Evolutionary conservation across 2,329 filamentous ascomycete species (phyloP).

Genomic region (Ilyonectria robusta): DNA sequence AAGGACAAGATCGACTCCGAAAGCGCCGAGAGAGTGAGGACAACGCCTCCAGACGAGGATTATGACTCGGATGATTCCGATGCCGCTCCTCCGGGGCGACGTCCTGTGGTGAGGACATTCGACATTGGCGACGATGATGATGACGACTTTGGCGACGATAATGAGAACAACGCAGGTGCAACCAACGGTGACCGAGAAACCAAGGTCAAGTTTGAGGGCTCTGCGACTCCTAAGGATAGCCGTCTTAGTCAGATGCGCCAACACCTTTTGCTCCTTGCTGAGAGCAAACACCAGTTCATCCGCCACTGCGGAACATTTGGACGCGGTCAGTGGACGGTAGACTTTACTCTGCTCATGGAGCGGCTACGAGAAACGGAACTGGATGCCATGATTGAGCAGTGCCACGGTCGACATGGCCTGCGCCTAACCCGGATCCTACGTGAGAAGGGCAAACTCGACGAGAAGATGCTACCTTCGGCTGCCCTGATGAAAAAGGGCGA

Average conservation of each 20-base stretch:
- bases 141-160: slow-evolving; percentile 51
- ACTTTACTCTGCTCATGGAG: slow-evolving; percentile 81
- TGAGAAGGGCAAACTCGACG: slow-evolving; percentile 93
- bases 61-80: slow-evolving; percentile 55
- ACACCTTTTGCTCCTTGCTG: slow-evolving; percentile 80
- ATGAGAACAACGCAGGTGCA: slow-evolving; percentile 31
- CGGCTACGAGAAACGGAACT: slow-evolving; percentile 83
- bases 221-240: slow-evolving; percentile 56
- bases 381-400: slow-evolving; percentile 84
- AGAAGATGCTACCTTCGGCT: slow-evolving; percentile 86
- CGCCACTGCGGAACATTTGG: slow-evolving; percentile 75
- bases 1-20: slow-evolving; percentile 62
- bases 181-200: slow-evolving; percentile 55
- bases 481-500: slow-evolving; percentile 89
- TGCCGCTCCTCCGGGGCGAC: slow-evolving; percentile 44
- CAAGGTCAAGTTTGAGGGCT: slow-evolving; percentile 68
- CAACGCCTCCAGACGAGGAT: slow-evolving; percentile 52
- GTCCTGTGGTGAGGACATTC: slow-evolving; percentile 26
- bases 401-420: slow-evolving; percentile 82
- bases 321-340: slow-evolving; percentile 84
- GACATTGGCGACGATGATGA: slow-evolving; percentile 53
- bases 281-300: slow-evolving; percentile 78
- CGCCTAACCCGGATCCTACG: slow-evolving; percentile 89
- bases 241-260: slow-evolving; percentile 75
- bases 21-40: slow-evolving; percentile 65